These are phyloP conservation scores for Wickerhamiella allomyrinae DNA, from an alignment of 805 yeast species.

Conservation along the genomic window DNA sequence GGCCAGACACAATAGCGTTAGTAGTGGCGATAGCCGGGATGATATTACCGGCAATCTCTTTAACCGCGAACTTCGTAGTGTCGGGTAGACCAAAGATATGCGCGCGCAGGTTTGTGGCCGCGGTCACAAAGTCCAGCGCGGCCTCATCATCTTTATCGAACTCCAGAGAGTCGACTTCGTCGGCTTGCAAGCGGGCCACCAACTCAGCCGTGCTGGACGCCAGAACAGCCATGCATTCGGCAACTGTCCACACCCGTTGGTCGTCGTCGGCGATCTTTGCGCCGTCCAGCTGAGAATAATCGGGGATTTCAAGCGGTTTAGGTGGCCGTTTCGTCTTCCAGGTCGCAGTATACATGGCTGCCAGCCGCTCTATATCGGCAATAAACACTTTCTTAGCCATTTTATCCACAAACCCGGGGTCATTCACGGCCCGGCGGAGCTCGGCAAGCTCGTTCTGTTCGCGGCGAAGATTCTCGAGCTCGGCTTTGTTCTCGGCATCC, in stretches of 20 bases:
- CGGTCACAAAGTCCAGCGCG: slow-evolving; percentile 72
- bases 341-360: slow-evolving; percentile 46
- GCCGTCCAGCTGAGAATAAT: slow-evolving; percentile 9
- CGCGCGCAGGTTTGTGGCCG: slow-evolving; percentile 86
- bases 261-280: slow-evolving; percentile 26
- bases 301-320: slow-evolving; percentile 34
- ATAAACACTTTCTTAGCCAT: slow-evolving; percentile 38
- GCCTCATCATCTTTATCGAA: slow-evolving; percentile 95
- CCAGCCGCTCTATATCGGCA: slow-evolving; percentile 64
- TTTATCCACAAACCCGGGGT: slow-evolving; percentile 22
- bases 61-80: slow-evolving; percentile 62
- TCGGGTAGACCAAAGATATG: slow-evolving; percentile 77
- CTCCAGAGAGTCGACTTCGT: slow-evolving; percentile 27
- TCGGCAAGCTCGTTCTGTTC: slow-evolving; percentile 27
- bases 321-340: slow-evolving; percentile 71
- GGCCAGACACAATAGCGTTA: slow-evolving; percentile 87
- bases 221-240: slow-evolving; percentile 51
- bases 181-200: slow-evolving; percentile 31
- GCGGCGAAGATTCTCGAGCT: slow-evolving; percentile 21
- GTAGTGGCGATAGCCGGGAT: slow-evolving; percentile 98
- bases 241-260: slow-evolving; percentile 41
- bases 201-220: slow-evolving; percentile 34
- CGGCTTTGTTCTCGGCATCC: slow-evolving; percentile 26
- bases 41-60: slow-evolving; percentile 91
- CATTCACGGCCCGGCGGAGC: slow-evolving; percentile 22